These are phyloP conservation scores for Alternaria viburni DNA, from an alignment of 2,329 filamentous ascomycete species.

Conservation along the genomic window DNA sequence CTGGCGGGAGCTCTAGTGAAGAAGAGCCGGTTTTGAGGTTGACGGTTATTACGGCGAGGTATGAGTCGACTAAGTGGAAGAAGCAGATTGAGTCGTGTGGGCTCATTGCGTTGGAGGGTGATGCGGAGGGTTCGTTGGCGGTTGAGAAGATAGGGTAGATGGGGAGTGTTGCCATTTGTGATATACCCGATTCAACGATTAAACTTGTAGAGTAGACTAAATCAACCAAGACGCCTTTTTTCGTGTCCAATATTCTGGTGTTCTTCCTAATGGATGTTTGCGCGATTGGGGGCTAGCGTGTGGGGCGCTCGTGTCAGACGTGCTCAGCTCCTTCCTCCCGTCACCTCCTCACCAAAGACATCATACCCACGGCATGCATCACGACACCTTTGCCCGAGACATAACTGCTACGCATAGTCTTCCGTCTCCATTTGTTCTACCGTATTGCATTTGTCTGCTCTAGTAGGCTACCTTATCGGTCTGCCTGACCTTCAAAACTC, in stretches of 20 bases:
- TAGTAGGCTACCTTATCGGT: background rate
- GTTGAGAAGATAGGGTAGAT: slow-evolving; percentile 24
- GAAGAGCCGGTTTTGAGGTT: slow-evolving; percentile 67
- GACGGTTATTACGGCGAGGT: slow-evolving; percentile 76
- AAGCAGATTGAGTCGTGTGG: slow-evolving; percentile 70
- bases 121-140: slow-evolving; percentile 24
- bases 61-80: slow-evolving; percentile 78
- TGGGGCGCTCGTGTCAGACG: background rate
- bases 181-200: background rate
- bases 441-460: background rate
- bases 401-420: too few species aligned
- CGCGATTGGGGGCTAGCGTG: background rate
- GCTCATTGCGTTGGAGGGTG: slow-evolving; percentile 40
- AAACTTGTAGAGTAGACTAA: background rate
- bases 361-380: background rate
- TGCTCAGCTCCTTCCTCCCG: background rate
- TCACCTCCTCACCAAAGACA: background rate
- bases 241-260: background rate
- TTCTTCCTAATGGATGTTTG: background rate
- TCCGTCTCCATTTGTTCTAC: rapidly evolving
- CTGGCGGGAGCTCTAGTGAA: slow-evolving; percentile 44
- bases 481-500: background rate
- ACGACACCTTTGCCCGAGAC: background rate
- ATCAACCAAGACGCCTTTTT: background rate
- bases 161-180: background rate